Evolutionary conservation across 2,329 filamentous ascomycete genomes (phyloP), one percentile per base, ranked within the genome.

Genomic region (Macroventuria anomochaeta): DNA sequence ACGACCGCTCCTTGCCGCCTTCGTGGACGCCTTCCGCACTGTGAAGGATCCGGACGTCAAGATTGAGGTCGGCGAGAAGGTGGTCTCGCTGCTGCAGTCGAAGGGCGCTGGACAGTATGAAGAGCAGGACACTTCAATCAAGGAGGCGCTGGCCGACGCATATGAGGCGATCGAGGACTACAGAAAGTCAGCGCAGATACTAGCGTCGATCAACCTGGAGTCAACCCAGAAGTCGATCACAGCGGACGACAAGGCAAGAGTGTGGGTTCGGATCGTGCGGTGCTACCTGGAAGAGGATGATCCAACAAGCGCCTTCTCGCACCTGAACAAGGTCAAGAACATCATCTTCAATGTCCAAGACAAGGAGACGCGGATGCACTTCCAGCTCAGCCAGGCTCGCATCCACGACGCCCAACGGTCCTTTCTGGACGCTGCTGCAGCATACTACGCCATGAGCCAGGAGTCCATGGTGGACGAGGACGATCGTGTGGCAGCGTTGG

Each of bases 251-350:
- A 93, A 92, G 76, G 91, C 91, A 7, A 82, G 83, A 48, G 85
- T 95, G 48, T 97, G 93, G 91, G 89, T 97, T 64, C 90, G 93
- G 55, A 96, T 99, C 70, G 92, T 96, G 71, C 86, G 95, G 58
- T 89, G 96, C 79, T 96, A 95, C 73, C 85, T 99, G 58, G 93
- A 99, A 78, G 91, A 93, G 40, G 93, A 96, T 72, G 93, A 97
- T 77, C 89, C 91, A 7, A 91, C 88, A 1, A 83, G 85, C 29
- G 95, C 95, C 34, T 91, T 96, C 72, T 85, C 84, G 33, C 96
- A 93, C 72, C 83, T 99, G 67, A 97, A 97, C 81, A 93, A 93
- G 75, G 89, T 96, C 75, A 97, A 97, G 78, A 93, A 95, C 70
- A 83, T 97, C 62, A 91, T 96, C 72, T 86, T 90, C 78, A 87